phyloP scores from a whole-genome alignment of 306 rosid genomes.

The Cucurbita maxima region DNA sequence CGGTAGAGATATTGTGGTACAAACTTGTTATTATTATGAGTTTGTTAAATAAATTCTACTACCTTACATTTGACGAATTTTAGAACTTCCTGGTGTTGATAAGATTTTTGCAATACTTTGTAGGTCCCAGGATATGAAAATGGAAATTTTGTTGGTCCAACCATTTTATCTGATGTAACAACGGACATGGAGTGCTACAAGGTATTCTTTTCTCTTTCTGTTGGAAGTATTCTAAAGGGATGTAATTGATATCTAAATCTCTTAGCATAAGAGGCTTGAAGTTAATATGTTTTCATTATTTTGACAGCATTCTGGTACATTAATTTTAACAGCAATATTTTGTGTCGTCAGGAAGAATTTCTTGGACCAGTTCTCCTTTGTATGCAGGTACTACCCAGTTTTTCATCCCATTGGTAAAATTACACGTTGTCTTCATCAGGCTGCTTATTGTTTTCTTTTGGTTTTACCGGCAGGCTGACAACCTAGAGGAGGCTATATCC shows the following conservation, averaged over 20 bases:
- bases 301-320: constrained; percentile 13
- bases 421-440: constrained; percentile 1
- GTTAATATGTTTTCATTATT: background rate
- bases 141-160: constrained; percentile 60
- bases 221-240: background rate
- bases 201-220: constrained; percentile 14
- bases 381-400: constrained; percentile 39
- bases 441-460: constrained; percentile 6
- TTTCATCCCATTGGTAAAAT: background rate
- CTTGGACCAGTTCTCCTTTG: constrained; percentile 59
- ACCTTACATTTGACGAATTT: background rate
- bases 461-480: constrained; percentile 35
- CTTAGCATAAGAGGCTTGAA: too few relatives aligned
- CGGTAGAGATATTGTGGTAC: constrained; percentile 49
- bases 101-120: background rate
- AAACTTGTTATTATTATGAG: constrained; percentile 6
- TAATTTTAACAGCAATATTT: constrained; percentile 18
- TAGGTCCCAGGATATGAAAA: constrained; percentile 60
- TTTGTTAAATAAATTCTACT: background rate
- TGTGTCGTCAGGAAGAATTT: constrained; percentile 50
- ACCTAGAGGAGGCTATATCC: constrained; percentile 54
- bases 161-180: constrained; percentile 45
- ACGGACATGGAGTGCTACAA: constrained; percentile 52
- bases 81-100: background rate
- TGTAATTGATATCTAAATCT: too few relatives aligned